Base-by-base conservation (phyloP, 768 basidiomycete genomes). In the Xerocomus potaroensis region DNA sequence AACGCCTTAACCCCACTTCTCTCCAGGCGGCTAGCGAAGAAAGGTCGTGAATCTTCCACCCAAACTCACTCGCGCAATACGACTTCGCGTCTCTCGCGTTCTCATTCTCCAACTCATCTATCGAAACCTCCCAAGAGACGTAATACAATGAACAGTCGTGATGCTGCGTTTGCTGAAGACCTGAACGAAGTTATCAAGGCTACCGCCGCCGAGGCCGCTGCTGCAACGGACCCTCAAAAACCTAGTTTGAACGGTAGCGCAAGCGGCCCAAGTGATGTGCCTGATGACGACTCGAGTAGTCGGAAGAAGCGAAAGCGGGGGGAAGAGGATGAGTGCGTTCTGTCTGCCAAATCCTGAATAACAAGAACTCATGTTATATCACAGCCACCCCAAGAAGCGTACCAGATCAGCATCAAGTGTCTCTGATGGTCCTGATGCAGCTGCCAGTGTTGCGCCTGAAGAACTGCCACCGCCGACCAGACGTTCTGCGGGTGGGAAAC, bases 141-240 rank as follows among this genome's bases (percentile, higher is more conserved):
- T 50, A 92, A 91, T 58, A 99, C 96, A 41, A 95, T 99, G 92
- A 98, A 98, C 65, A 94, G 91, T 59, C 75, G 95, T 47, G 95
- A 96, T 65, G 91, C 94, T 14, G 86, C 84, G 11, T 94, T 92
- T 62, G 94, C 95, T 62, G 88, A 93, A 61, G 91, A 84, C 61
- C 64, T 88, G 46, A 84, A 86, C 63, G 84, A 86, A 58, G 70
- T 87, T 43, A 81, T 89, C 41, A 82, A 85, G 56, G 80, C 79
- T 31, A 83, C 83, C 16, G 85, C 84, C 21, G 80, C 82, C 6
- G 84, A 86, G 62, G 85, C 83, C 4, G 78, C 78, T 40, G 77
- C 75, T 24, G 70, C 64, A 8, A 70, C 75, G 40, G 78, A 78
- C 32, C 60, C 68, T n/a, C 64, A 41, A 31, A 65, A 60, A 35